Evolutionary conservation across 1,284 basidiomycete genomes (phyloP), one percentile per base, ranked within the genome.

Genomic region (Ustilago xerochloae): DNA sequence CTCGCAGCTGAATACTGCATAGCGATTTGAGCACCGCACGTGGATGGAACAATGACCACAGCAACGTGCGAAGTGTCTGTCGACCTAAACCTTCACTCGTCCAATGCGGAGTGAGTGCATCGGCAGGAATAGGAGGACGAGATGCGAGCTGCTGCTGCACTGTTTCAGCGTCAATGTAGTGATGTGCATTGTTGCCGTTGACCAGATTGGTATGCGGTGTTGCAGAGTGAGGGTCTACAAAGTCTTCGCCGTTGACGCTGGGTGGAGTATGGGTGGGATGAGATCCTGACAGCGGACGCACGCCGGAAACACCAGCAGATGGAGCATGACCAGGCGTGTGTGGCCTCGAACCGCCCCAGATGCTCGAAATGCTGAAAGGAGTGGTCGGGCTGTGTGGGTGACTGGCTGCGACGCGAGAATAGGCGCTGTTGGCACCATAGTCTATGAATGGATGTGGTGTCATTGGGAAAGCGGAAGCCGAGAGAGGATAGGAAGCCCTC

Each of bases 361-460:
- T 54, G 57, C 73, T 73, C 38, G 74, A 52, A 12, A 75, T 54
- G 63, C 74, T 79, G 51, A 77, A 80, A 2, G 79, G 79, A 7
- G 77, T 80, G 12, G 64, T 74, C 13, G 78, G 79, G 26, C 64
- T 63, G 48, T 81, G 73, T 10, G 74, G 65, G 43, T 58, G 64
- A 53, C 74, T 79, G 12, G 22, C 22, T 15, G 62, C 63, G 20
- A 66, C 39, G n/a, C 67, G 66, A 29, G 72, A 71, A 36, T 60
- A 69, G 51, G 63, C 60, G 48, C 72, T 75, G 59, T 53, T 62
- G 54, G 57, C 64, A 13, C 45, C 68, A 29, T 82, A 81, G 62
- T 81, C 75, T 24, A 75, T 77, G 56, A 82, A 82, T 0, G 81
- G 81, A 53, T 81, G 81, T 15, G 81, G 81, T 12, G 81, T 82